These are phyloP conservation scores for Oryza glumipatula DNA, from an alignment of 176 grass and related monocot species.

Conservation along the genomic window DNA sequence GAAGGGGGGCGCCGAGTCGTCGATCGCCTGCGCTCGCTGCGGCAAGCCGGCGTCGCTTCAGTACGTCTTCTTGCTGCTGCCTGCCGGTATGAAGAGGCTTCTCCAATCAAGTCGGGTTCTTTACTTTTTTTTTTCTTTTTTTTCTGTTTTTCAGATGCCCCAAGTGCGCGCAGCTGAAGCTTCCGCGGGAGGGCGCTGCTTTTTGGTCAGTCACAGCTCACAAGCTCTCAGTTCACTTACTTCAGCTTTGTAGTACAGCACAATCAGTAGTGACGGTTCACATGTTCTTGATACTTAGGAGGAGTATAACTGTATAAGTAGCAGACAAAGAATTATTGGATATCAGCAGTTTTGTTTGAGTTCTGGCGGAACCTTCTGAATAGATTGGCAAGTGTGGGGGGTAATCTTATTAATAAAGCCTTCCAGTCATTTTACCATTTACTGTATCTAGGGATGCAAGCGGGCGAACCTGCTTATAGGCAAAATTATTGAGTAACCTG, in stretches of 20 bases:
- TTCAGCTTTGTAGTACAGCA: not conserved
- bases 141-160: conserved; percentile 70
- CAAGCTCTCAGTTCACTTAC: not conserved
- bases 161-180: conserved; percentile 78
- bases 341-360: not conserved
- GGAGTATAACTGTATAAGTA: no score
- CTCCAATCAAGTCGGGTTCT: not conserved
- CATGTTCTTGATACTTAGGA: not conserved
- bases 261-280: conserved; percentile 8
- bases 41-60: conserved; percentile 86
- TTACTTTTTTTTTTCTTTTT: not conserved
- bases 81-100: not conserved
- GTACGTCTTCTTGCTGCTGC: conserved; percentile 41
- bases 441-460: no score
- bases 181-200: conserved; percentile 76
- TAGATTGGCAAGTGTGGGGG: not conserved
- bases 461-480: no score
- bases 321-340: not conserved
- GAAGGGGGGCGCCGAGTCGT: conserved; percentile 58
- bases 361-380: not conserved
- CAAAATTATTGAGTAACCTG: no score
- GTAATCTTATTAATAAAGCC: not conserved
- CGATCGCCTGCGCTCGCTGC: conserved; percentile 69
- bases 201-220: conserved; percentile 72
- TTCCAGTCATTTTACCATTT: not conserved